Evolutionary conservation across 805 yeast genomes (phyloP).

Genomic region (Kluyveromyces starmeri): DNA sequence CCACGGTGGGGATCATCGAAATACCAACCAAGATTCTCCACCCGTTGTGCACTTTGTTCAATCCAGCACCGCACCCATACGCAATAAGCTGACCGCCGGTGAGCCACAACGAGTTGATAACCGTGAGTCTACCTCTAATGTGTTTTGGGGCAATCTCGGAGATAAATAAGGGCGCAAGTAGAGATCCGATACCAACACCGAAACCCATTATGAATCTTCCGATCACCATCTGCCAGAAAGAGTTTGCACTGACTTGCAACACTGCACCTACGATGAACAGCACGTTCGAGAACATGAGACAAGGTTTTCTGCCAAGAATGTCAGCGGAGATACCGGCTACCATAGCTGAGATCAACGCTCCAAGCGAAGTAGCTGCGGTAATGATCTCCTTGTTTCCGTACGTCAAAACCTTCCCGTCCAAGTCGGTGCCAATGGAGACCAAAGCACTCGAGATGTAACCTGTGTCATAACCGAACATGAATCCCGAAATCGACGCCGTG

Average conservation of each 20-base stretch:
- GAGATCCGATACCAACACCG: constrained; percentile 92
- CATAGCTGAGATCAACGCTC: constrained; percentile 76
- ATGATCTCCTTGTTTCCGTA: constrained; percentile 81
- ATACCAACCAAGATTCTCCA: constrained; percentile 92
- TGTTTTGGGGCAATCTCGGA: constrained; percentile 87
- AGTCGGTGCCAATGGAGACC: constrained; percentile 74
- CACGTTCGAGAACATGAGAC: constrained; percentile 72
- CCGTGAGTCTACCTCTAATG: constrained; percentile 86
- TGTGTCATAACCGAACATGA: constrained; percentile 96
- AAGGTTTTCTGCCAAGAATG: constrained; percentile 73
- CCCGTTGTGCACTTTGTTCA: constrained; percentile 64
- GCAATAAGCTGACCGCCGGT: constrained; percentile 96
- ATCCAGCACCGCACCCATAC: constrained; percentile 87
- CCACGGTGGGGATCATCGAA: constrained; percentile 76
- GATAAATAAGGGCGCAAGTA: constrained; percentile 89
- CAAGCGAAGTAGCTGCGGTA: constrained; percentile 90
- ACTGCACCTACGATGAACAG: constrained; percentile 79
- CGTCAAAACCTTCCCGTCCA: constrained; percentile 48
- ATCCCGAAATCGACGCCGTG: constrained; percentile 84
- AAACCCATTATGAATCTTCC: constrained; percentile 93
- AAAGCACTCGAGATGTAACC: constrained; percentile 94
- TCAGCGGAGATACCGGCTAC: constrained; percentile 81
- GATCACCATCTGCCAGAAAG: constrained; percentile 83
- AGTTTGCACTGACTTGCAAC: constrained; percentile 71
- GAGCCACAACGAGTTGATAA: constrained; percentile 78